These are phyloP conservation scores for Neonectria neomacrospora DNA, from an alignment of 2,329 filamentous ascomycete genomes.

Conservation along the genomic window DNA sequence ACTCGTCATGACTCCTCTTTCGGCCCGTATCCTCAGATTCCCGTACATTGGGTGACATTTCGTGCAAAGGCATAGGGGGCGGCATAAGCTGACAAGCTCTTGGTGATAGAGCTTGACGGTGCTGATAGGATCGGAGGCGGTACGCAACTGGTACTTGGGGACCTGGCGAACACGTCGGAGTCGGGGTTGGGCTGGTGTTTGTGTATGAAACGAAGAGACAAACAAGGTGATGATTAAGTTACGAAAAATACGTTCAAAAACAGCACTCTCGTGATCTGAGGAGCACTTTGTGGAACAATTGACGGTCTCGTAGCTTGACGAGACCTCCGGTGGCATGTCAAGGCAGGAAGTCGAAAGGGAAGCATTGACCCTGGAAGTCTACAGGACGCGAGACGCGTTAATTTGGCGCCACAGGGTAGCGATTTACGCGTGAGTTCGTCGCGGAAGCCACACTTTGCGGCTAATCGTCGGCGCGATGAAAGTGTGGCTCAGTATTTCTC, in stretches of 20 bases:
- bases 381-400: constrained; percentile 49
- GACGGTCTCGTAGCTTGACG: constrained; percentile 15
- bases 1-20: constrained; percentile 62
- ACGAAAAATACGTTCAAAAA: background rate
- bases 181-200: background rate
- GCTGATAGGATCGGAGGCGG: background rate
- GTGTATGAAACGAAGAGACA: constrained; percentile 2
- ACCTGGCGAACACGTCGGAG: background rate
- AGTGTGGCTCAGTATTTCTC: constrained; percentile 31
- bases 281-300: constrained; percentile 13
- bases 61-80: constrained; percentile 58
- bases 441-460: constrained; percentile 24
- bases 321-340: constrained; percentile 8
- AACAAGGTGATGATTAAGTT: background rate
- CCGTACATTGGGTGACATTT: constrained; percentile 60
- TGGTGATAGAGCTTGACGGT: constrained; percentile 8
- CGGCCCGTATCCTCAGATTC: constrained; percentile 55
- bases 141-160: background rate
- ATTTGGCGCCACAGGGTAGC: constrained; percentile 44
- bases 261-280: background rate
- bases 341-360: constrained; percentile 25
- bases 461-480: constrained; percentile 30
- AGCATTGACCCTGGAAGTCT: constrained; percentile 27
- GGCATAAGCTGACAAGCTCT: constrained; percentile 6
- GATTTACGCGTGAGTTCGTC: constrained; percentile 37